A percentile compares a stretch with the other conserved stretches of the same genome.
These are phyloP conservation scores for Aspergillus sparsus DNA, from an alignment of 495 filamentous ascomycete genomes.

Conservation along the genomic window DNA sequence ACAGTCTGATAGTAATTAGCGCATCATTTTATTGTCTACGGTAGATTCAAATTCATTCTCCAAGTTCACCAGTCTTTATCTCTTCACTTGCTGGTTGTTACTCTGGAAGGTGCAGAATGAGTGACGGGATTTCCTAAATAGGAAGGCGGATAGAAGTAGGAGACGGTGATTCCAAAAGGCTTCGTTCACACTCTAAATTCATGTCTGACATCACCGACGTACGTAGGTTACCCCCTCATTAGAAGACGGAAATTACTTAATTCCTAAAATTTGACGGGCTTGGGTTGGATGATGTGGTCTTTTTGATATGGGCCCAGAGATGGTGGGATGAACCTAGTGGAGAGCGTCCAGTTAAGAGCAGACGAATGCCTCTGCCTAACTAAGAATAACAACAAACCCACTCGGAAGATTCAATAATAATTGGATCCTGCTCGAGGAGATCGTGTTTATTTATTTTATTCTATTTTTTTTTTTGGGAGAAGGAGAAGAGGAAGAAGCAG, in stretches of 20 bases:
- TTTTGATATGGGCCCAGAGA: background rate
- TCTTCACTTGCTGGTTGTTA: too few relatives aligned
- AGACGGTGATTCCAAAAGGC: background rate
- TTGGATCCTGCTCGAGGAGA: background rate
- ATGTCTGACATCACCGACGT: conserved; percentile 1
- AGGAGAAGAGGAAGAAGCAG: too few relatives aligned
- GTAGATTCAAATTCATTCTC: too few relatives aligned
- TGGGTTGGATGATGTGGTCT: too few relatives aligned
- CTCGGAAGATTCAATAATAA: background rate
- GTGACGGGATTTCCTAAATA: conserved; percentile 12
- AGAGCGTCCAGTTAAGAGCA: conserved; percentile 14
- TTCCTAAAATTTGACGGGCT: too few relatives aligned
- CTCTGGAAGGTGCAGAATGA: conserved; percentile 8
- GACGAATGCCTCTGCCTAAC: conserved; percentile 23
- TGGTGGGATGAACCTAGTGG: conserved; percentile 1
- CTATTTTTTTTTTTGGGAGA: background rate
- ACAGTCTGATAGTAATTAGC: too few relatives aligned
- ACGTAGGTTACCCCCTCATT: background rate
- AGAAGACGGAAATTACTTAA: background rate
- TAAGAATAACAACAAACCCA: conserved; percentile 23
- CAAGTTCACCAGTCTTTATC: background rate
- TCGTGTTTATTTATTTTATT: background rate
- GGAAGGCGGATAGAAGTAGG: conserved; percentile 4
- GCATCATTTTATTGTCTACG: too few relatives aligned
- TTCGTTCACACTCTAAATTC: too few relatives aligned